Conservation (phyloP, 2,329 filamentous ascomycete species). For the Fonsecaea pugnacius region DNA sequence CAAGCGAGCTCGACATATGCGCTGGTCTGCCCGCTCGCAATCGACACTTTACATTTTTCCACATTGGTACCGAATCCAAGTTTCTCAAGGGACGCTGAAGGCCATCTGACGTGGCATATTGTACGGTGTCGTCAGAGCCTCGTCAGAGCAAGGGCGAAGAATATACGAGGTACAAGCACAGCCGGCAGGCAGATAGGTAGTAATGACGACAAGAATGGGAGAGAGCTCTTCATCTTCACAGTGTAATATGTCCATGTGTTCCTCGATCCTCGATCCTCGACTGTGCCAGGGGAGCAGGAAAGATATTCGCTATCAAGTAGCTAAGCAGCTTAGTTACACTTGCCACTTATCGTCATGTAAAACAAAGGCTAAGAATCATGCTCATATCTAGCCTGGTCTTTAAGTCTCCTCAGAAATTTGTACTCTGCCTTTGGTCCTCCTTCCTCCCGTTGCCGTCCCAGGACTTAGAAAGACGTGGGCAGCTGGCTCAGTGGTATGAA, state of each 20-base stretch:
- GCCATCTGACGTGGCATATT: no score
- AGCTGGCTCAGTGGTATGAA: background rate
- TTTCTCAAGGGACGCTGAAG: no score
- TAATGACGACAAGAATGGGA: no score
- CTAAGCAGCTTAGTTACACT: background rate
- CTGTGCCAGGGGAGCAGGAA: background rate
- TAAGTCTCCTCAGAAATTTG: background rate
- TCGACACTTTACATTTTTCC: no score
- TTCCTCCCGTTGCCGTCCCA: background rate
- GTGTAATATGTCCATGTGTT: background rate
- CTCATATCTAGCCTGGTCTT: background rate
- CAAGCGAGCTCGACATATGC: no score
- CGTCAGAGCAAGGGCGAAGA: background rate
- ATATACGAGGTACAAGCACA: background rate
- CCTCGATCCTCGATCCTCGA: no score
- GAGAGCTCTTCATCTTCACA: no score
- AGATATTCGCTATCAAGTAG: background rate
- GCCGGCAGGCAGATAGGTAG: no score
- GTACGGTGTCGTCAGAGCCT: no score
- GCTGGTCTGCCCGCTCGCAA: no score
- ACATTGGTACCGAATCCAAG: no score
- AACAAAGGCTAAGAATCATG: background rate
- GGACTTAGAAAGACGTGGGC: background rate
- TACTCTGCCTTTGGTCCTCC: background rate
- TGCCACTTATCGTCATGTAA: slow-evolving; percentile 6